Evolutionary conservation across 2,329 filamentous ascomycete genomes (phyloP), one percentile per base, ranked within the genome.

Genomic region (Ceratocystis papillata): DNA sequence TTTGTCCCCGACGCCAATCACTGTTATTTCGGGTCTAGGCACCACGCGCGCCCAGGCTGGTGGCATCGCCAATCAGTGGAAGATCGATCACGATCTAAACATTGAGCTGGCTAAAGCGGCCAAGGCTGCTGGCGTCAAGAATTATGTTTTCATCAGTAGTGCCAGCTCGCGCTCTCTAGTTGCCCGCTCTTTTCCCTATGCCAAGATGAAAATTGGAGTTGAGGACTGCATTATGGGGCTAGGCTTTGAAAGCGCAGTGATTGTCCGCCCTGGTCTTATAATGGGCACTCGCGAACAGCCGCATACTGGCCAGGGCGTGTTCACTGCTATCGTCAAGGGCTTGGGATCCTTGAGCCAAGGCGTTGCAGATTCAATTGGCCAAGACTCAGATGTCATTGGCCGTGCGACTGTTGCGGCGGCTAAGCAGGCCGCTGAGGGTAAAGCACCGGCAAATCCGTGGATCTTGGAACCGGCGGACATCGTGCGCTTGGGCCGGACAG

Each of bases 71-170:
- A 85, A 86, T 69, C 93, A 96, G 77, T 88, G 90, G 77, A 88
- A 89, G 73, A 89, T 96, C 69, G 93, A 96, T 77, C 84, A 91
- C 73, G 90, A 94, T 72, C 79, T 96, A 57, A 96, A 96, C 75
- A 75, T 95, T 62, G 86, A 87, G 69, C 80, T 96, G 28, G 91
- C 89, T 2, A 81, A 82, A 68, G 85, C 87, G 0, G 90, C 92
- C 55, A 89, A 87, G 73, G 81, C 81, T 3, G 83, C 86, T 0
- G 90, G 90, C 45, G 82, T 84, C 10, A 84, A 84, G 70, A 87
- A 87, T 1, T 95, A 88, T 72, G 86, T 96, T 25, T 85, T 95
- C 69, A 81, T 96, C 66, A 91, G 87, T 0, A 80, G 81, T 25
- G 77, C 71, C 0, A 81, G 81, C 66, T 81, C 77, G 0, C 75